Evolutionary conservation across 2,329 filamentous ascomycete species (phyloP).

Genomic region (Paecilomyces formosus): DNA sequence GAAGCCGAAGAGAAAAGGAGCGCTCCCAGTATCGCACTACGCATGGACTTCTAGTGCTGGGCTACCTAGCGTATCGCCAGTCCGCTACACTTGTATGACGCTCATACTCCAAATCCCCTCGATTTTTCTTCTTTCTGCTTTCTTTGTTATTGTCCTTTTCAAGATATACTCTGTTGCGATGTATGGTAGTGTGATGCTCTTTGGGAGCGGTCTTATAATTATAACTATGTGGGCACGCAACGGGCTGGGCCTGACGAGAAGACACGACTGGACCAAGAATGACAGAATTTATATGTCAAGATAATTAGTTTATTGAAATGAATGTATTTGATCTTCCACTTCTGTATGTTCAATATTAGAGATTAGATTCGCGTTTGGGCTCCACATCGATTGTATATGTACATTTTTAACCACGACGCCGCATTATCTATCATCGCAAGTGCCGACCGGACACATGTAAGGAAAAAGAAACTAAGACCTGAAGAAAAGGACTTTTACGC

Average conservation of each 20-base stretch:
- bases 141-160: not conserved
- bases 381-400: not conserved
- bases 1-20: slow-evolving; percentile 46
- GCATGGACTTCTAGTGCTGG: slow-evolving; percentile 72
- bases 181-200: not conserved
- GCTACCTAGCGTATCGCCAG: too few relatives aligned
- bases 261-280: not conserved
- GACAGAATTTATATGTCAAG: not conserved
- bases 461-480: not conserved
- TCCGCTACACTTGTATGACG: too few relatives aligned
- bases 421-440: not conserved
- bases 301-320: not conserved
- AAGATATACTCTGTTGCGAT: not conserved
- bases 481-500: not conserved
- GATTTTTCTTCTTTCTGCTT: not conserved
- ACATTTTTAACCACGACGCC: not conserved
- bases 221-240: not conserved
- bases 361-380: not conserved
- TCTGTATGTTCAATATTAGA: not conserved
- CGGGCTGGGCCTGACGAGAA: not conserved
- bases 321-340: not conserved
- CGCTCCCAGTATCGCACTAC: slow-evolving; percentile 78
- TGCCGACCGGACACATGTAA: not conserved
- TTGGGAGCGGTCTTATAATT: not conserved
- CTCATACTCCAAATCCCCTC: too few relatives aligned